Evolutionary conservation across 129 eudicot genomes (phyloP), one percentile per base, ranked within the genome.

Genomic region (Rutidosis leptorrhynchoides): DNA sequence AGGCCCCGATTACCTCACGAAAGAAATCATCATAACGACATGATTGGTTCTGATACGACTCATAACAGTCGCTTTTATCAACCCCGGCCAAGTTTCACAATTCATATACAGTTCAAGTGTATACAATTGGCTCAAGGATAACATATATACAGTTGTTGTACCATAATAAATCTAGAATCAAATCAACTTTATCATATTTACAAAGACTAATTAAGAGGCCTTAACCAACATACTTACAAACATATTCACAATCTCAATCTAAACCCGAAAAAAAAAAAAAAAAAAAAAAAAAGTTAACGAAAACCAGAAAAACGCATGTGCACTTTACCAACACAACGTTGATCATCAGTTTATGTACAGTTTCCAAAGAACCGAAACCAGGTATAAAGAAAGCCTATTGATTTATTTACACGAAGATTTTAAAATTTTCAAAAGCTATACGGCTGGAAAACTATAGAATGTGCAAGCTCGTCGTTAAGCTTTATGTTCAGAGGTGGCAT

Each of bases 401-500:
- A 8, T 55, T n/a, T 69, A 30, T 56, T 4, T 33, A 35, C 19
- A 2, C 10, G 17, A 33, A 23, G n/a, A 37, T 30, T 22, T 30
- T 22, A 17, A 55, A 54, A 27, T 62, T 62, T 33, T 33, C n/a
- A 11, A 5, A 20, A 71, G 80, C 64, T 74, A 7, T 61, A 51
- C 29, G 62, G 22, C 10, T 29, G 64, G 3, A 83, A 79, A 67
- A 89, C 86, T 46, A 85, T 63, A 35, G 78, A 68, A 68, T 72
- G 77, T 8, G 83, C 86, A 10, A 83, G 88, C 70, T 85, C 84
- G 28, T 79, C 90, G 42, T 85, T 75, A 72, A 85, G 17, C 52
- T 77, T 81, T 53, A 66, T 80, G 0, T 84, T 82, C 17, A 89
- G 65, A 15, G 83, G 88, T 25, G 95, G 88, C 96, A 89, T 83